A percentile compares a stretch with the other conserved stretches of the same genome.
Conservation (phyloP, 192 early-diverging fungal genomes). For the Chytriomyces confervae region DNA sequence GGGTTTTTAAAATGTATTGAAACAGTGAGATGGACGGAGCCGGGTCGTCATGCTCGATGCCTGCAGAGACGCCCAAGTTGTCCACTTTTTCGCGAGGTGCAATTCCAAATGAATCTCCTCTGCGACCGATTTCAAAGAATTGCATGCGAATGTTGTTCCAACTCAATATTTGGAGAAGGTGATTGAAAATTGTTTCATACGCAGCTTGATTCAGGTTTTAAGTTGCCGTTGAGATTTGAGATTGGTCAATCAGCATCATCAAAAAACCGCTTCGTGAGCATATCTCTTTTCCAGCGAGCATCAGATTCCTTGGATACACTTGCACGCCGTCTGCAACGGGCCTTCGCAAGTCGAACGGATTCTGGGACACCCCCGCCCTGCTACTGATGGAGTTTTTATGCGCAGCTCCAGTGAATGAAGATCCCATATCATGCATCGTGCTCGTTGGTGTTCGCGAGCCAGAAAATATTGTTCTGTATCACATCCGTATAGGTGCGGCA, state of each 20-base stretch:
- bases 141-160: constrained; percentile 60
- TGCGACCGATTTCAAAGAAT: constrained; percentile 35
- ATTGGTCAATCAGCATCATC: constrained; percentile 41
- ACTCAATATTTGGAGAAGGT: constrained; percentile 48
- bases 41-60: constrained; percentile 28
- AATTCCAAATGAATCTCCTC: neutral
- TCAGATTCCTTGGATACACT: constrained; percentile 39
- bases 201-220: constrained; percentile 52
- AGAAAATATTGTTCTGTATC: neutral
- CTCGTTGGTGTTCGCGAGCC: constrained; percentile 6
- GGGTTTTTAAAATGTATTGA: constrained; percentile 61
- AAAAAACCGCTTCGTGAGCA: constrained; percentile 47
- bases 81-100: too few species aligned
- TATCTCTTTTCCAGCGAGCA: constrained; percentile 35
- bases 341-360: constrained; percentile 1
- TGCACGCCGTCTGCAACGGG: constrained; percentile 40
- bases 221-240: constrained; percentile 39
- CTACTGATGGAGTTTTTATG: neutral
- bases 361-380: neutral
- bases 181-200: constrained; percentile 43
- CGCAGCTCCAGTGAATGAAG: neutral
- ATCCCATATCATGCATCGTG: neutral
- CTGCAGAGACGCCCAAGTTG: neutral
- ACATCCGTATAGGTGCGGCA: constrained; percentile 17
- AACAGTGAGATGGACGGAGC: constrained; percentile 47